These are phyloP conservation scores for Mycena capillaripes DNA, from an alignment of 768 basidiomycete species.

Conservation along the genomic window DNA sequence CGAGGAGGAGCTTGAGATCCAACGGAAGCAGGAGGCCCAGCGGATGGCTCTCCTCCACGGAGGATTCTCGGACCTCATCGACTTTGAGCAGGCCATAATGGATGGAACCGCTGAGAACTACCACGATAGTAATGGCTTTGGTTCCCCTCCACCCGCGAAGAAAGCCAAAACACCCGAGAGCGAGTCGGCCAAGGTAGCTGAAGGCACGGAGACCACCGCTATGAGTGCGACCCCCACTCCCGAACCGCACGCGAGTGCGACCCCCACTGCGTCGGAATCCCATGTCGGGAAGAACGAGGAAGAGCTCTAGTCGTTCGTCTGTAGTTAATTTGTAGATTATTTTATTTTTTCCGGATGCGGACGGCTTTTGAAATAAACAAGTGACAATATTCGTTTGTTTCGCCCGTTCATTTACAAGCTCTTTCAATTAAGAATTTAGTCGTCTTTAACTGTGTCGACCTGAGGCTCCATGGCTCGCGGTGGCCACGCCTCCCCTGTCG, in stretches of 20 bases:
- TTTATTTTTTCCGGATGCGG: neutral
- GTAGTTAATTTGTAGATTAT: constrained; percentile 15
- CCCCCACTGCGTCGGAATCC: constrained; percentile 5
- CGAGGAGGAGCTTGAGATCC: constrained; percentile 61
- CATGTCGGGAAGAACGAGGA: constrained; percentile 27
- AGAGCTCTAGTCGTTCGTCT: constrained; percentile 19
- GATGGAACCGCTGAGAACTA: constrained; percentile 57
- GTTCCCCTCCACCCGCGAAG: constrained; percentile 47
- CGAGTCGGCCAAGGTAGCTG: neutral
- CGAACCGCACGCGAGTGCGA: constrained; percentile 2
- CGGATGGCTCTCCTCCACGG: constrained; percentile 65
- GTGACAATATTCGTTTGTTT: constrained; percentile 1
- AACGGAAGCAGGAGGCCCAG: constrained; percentile 66
- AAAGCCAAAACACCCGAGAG: constrained; percentile 31
- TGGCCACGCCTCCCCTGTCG: constrained; percentile 46
- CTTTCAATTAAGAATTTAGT: constrained; percentile 11
- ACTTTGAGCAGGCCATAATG: constrained; percentile 65
- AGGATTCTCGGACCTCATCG: constrained; percentile 63
- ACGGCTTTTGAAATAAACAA: neutral
- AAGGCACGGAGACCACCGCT: constrained; percentile 3
- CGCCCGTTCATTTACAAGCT: neutral
- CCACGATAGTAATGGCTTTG: constrained; percentile 58
- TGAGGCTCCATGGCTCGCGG: constrained; percentile 55
- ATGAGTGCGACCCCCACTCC: neutral
- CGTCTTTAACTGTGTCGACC: neutral